A percentile compares a stretch with the other conserved stretches of the same genome.
These are phyloP conservation scores for Paecilomyces niveus DNA, from an alignment of 2,329 filamentous ascomycete species.

Conservation along the genomic window DNA sequence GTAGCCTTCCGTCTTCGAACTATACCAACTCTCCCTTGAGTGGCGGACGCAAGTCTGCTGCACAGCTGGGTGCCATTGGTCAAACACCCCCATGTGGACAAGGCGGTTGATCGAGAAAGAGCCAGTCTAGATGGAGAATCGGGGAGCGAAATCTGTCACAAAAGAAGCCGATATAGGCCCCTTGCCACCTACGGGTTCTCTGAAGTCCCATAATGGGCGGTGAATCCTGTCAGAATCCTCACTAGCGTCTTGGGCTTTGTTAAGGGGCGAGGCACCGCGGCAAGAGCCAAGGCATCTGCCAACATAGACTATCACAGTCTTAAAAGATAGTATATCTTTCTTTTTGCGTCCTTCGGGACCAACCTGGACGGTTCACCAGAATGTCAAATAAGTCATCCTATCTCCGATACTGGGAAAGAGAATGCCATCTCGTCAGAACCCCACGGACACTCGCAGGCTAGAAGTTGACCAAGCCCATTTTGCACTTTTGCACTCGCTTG, in stretches of 20 bases:
- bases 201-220: neutral
- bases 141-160: neutral
- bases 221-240: neutral
- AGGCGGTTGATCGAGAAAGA: constrained; percentile 32
- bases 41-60: constrained; percentile 19
- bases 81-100: constrained; percentile 45
- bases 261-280: neutral
- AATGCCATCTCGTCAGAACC: neutral
- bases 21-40: constrained; percentile 14
- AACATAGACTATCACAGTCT: neutral
- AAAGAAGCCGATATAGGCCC: neutral
- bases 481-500: neutral
- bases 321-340: neutral
- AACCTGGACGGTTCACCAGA: neutral
- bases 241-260: neutral
- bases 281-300: neutral
- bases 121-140: neutral
- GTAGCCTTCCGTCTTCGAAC: constrained; percentile 16
- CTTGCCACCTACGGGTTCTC: neutral
- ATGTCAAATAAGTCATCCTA: neutral
- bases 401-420: neutral
- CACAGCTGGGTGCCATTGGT: constrained; percentile 34
- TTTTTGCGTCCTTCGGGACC: neutral
- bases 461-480: neutral
- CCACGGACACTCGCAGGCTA: neutral